These are phyloP conservation scores for Serpula lacrymans DNA, from an alignment of 768 basidiomycete genomes.

Conservation along the genomic window DNA sequence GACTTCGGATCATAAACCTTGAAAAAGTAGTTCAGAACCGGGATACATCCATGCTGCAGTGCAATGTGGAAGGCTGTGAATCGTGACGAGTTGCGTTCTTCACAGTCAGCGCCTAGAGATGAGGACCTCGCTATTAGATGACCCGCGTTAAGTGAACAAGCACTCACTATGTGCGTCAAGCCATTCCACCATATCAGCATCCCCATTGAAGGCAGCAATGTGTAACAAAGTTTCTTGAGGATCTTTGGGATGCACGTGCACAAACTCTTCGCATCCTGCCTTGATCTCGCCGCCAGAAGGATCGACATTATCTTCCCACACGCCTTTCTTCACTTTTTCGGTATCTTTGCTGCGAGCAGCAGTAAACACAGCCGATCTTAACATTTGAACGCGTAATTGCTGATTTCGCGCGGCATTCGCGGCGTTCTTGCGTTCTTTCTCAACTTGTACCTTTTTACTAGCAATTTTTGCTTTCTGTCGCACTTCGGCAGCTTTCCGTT, in stretches of 20 bases:
- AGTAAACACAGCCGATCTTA: constrained; percentile 60
- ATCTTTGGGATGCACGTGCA: constrained; percentile 45
- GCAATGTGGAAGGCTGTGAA: constrained; percentile 68
- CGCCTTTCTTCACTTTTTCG: constrained; percentile 54
- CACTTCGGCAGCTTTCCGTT: constrained; percentile 52
- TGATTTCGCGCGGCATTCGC: constrained; percentile 46
- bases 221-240: constrained; percentile 68
- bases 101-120: constrained; percentile 62
- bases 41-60: constrained; percentile 47
- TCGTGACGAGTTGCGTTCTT: constrained; percentile 59
- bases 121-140: constrained; percentile 15
- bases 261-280: constrained; percentile 49
- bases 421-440: constrained; percentile 42
- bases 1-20: constrained; percentile 55
- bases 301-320: constrained; percentile 71
- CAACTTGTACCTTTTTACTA: constrained; percentile 54
- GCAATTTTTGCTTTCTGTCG: constrained; percentile 54
- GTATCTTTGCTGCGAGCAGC: constrained; percentile 57
- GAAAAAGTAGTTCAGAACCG: constrained; percentile 59
- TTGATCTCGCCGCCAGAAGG: constrained; percentile 70
- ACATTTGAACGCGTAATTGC: constrained; percentile 48
- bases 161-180: constrained; percentile 66
- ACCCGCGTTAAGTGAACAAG: constrained; percentile 20
- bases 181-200: constrained; percentile 62
- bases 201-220: constrained; percentile 55